Evolutionary conservation across 2,329 filamentous ascomycete species (phyloP).

Genomic region (Pseudonectria foliicola): DNA sequence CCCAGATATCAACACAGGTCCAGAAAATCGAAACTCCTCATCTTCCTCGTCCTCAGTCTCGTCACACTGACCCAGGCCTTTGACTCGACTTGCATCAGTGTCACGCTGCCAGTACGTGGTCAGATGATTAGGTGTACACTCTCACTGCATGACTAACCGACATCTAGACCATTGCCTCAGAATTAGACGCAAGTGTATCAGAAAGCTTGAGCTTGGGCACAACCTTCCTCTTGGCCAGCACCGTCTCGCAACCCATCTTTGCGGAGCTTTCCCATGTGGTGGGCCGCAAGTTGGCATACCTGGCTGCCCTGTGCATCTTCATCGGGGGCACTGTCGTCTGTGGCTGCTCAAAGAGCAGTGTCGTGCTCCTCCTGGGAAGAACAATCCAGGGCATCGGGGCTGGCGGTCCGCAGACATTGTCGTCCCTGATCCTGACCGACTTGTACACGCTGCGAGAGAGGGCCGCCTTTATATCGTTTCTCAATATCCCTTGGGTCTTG

Average conservation of each 20-base stretch:
- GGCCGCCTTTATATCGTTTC: constrained; percentile 32
- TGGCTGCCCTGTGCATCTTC: constrained; percentile 24
- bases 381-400: constrained; percentile 30
- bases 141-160: too few species aligned
- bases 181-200: constrained; percentile 19
- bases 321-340: constrained; percentile 33
- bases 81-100: constrained; percentile 22
- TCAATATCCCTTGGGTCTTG: constrained; percentile 44
- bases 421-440: constrained; percentile 28
- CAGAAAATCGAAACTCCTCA: constrained; percentile 7
- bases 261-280: constrained; percentile 30
- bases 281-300: constrained; percentile 24
- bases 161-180: constrained; percentile 17
- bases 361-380: constrained; percentile 26
- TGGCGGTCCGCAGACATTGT: constrained; percentile 27
- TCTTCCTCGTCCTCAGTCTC: constrained; percentile 15
- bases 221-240: constrained; percentile 59
- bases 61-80: constrained; percentile 18
- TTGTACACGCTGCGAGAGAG: constrained; percentile 35
- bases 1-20: background rate
- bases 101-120: constrained; percentile 22
- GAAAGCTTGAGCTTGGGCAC: constrained; percentile 41
- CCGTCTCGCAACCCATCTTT: constrained; percentile 49
- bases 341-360: constrained; percentile 24
- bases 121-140: too few species aligned